A percentile compares a stretch with the other conserved stretches of the same genome.
phyloP scores from a whole-genome alignment of 495 filamentous ascomycete genomes.

The Beverwykella pulmonaria region DNA sequence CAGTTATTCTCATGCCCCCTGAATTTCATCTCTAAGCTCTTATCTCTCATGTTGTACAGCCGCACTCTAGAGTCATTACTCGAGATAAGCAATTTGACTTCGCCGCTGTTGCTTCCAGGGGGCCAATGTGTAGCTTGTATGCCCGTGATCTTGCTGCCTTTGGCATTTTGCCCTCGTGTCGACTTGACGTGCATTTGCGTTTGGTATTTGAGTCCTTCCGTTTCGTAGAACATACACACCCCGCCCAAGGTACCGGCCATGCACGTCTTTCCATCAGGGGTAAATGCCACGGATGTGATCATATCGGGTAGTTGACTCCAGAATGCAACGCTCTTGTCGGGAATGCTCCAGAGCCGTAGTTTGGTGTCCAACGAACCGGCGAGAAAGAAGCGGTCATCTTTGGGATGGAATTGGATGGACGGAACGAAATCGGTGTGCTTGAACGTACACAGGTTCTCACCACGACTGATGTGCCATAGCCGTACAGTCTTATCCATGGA shows the following conservation, averaged over 20 bases:
- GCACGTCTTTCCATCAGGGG: conserved; percentile 85
- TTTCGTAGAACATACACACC: conserved; percentile 89
- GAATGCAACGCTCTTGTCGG: conserved; percentile 91
- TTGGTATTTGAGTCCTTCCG: conserved; percentile 82
- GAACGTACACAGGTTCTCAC: conserved; percentile 91
- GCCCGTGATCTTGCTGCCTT: conserved; percentile 95
- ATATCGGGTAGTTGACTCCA: conserved; percentile 81
- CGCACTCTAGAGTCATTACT: conserved; percentile 96
- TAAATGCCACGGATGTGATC: conserved; percentile 91
- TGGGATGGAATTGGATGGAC: conserved; percentile 90
- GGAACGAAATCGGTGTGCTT: conserved; percentile 97
- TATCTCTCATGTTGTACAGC: conserved; percentile 83
- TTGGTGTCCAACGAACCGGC: conserved; percentile 94
- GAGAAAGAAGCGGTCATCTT: conserved; percentile 94
- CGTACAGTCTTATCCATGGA: conserved; percentile 98
- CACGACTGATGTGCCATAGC: conserved; percentile 85
- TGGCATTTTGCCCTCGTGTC: conserved; percentile 86
- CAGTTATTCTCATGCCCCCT: conserved; percentile 91
- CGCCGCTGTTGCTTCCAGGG: conserved; percentile 62
- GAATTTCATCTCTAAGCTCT: conserved; percentile 83
- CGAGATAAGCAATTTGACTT: conserved; percentile 84
- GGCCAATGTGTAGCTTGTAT: conserved; percentile 77
- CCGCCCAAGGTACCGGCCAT: conserved; percentile 90
- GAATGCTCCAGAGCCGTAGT: conserved; percentile 93
- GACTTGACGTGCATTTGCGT: conserved; percentile 89